A percentile compares a stretch with the other conserved stretches of the same genome.
Evolutionary conservation across 176 grass and related monocot genomes (phyloP).

Genomic region (Cenchrus americanus): DNA sequence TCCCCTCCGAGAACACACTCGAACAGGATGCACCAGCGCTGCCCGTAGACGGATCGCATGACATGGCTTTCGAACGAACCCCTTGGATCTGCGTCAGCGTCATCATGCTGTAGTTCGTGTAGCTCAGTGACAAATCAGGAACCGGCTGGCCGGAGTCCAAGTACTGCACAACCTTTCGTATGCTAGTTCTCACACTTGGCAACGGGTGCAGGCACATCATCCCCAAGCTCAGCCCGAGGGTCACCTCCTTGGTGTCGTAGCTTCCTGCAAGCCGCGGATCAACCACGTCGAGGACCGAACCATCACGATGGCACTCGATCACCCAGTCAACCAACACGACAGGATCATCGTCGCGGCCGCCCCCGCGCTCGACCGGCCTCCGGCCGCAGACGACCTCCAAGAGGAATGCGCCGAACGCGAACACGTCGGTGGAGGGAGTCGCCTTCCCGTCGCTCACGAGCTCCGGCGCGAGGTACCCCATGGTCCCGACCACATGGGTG

Average conservation of each 20-base stretch:
- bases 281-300: neutral
- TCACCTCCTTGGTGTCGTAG: neutral
- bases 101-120: slow-evolving; percentile 21
- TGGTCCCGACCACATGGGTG: slow-evolving; percentile 26
- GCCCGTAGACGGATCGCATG: neutral
- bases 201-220: slow-evolving; percentile 27
- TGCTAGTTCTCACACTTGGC: slow-evolving; percentile 18
- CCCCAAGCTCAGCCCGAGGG: neutral
- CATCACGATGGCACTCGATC: neutral
- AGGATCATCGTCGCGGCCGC: neutral
- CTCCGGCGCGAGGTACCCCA: neutral
- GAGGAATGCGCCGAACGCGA: slow-evolving; percentile 40
- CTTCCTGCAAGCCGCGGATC: neutral
- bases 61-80: slow-evolving; percentile 31
- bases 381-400: slow-evolving; percentile 41
- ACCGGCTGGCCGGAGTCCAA: neutral
- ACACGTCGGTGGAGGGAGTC: slow-evolving; percentile 24
- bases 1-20: slow-evolving; percentile 19
- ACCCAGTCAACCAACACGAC: slow-evolving; percentile 19
- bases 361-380: slow-evolving; percentile 15
- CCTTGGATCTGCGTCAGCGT: slow-evolving; percentile 27
- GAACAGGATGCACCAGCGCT: neutral
- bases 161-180: slow-evolving; percentile 41
- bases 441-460: slow-evolving; percentile 33
- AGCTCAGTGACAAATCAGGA: slow-evolving; percentile 17